These are phyloP conservation scores for Betula pendula DNA, from an alignment of 306 rosid genomes.

Conservation along the genomic window DNA sequence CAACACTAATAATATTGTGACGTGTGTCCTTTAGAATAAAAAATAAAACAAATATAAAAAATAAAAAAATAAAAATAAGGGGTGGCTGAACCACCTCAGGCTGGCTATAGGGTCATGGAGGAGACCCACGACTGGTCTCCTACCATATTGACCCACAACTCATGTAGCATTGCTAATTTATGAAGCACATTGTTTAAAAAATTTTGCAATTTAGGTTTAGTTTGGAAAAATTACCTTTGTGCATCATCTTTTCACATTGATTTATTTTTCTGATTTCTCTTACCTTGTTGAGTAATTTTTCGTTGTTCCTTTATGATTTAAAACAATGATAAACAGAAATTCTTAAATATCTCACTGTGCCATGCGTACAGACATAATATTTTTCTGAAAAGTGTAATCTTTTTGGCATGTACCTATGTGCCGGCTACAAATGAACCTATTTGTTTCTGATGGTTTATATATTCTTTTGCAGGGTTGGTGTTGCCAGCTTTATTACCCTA, in stretches of 20 bases:
- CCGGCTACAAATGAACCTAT: conserved; percentile 5
- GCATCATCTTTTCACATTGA: neutral
- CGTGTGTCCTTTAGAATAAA: too few species aligned
- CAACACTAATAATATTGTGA: too few species aligned
- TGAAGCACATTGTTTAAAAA: conserved; percentile 37
- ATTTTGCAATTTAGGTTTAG: conserved; percentile 7
- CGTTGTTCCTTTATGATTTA: neutral
- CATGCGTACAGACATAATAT: neutral
- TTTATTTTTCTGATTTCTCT: neutral
- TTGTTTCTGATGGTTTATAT: conserved; percentile 3
- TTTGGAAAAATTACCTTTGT: conserved; percentile 5
- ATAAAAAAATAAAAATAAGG: too few species aligned
- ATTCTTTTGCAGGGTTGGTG: conserved; percentile 77
- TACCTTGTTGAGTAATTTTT: neutral
- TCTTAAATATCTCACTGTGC: neutral
- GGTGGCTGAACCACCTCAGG: too few species aligned
- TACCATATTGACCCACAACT: too few species aligned
- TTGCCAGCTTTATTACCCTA: conserved; percentile 79
- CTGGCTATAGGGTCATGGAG: too few species aligned
- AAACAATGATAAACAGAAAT: neutral
- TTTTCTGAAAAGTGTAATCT: neutral
- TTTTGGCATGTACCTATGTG: neutral
- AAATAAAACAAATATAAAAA: too few species aligned
- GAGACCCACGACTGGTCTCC: too few species aligned
- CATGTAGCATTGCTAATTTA: conserved; percentile 35